These are phyloP conservation scores for Alternaria alternata DNA, from an alignment of 2,329 filamentous ascomycete species.

Conservation along the genomic window DNA sequence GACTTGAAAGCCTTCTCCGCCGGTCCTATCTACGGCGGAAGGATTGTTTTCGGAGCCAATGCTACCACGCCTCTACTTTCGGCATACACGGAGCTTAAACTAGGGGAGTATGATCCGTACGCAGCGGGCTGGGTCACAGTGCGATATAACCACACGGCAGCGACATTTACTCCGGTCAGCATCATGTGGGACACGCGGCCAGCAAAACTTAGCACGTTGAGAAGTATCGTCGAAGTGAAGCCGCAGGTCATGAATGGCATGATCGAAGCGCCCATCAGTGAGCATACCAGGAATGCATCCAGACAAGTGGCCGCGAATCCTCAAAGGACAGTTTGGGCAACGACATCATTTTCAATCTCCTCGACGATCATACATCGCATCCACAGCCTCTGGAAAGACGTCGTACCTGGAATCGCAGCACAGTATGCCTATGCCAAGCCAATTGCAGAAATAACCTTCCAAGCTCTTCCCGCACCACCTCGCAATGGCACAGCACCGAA, in stretches of 20 bases:
- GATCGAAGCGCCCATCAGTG: constrained; percentile 24
- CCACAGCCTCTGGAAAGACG: constrained; percentile 27
- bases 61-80: constrained; percentile 23
- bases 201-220: constrained; percentile 25
- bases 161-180: constrained; percentile 23
- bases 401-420: constrained; percentile 23
- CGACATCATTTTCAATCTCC: constrained; percentile 31
- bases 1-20: constrained; percentile 42
- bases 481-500: constrained; percentile 23
- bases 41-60: constrained; percentile 23
- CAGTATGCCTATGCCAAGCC: constrained; percentile 25
- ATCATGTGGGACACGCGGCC: constrained; percentile 38
- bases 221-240: constrained; percentile 20
- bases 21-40: constrained; percentile 28
- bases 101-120: constrained; percentile 29
- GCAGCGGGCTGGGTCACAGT: constrained; percentile 36
- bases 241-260: constrained; percentile 28
- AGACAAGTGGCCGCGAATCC: constrained; percentile 18
- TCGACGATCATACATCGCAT: constrained; percentile 29
- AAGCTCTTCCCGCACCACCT: constrained; percentile 29
- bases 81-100: constrained; percentile 34
- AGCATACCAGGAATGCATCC: constrained; percentile 34
- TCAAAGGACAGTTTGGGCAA: constrained; percentile 35
- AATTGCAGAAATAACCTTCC: constrained; percentile 30
- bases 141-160: constrained; percentile 30